These are phyloP conservation scores for Neofusicoccum kwambonambiense DNA, from an alignment of 2,329 filamentous ascomycete genomes.

Conservation along the genomic window DNA sequence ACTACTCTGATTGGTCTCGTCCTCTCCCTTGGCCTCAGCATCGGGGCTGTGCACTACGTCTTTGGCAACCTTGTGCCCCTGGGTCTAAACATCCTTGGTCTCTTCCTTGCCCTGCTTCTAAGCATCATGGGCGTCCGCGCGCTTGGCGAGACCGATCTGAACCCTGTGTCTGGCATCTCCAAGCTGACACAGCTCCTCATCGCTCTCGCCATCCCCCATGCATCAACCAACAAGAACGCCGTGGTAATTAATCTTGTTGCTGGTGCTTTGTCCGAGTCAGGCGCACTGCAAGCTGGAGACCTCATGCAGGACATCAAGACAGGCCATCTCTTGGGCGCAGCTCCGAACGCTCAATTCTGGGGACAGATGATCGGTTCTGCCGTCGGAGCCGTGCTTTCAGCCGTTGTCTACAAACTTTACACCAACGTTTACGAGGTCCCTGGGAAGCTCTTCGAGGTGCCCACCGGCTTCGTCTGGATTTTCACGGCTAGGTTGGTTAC, in stretches of 20 bases:
- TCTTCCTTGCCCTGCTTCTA: conserved; percentile 70
- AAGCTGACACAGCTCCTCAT: conserved; percentile 97
- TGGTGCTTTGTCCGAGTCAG: conserved; percentile 80
- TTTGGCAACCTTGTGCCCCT: conserved; percentile 83
- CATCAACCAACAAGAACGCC: conserved; percentile 66
- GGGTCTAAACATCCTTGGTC: conserved; percentile 78
- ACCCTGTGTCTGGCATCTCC: conserved; percentile 93
- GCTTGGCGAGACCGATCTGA: conserved; percentile 82
- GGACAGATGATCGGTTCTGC: conserved; percentile 90
- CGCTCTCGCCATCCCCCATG: conserved; percentile 79
- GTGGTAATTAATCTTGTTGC: conserved; percentile 95
- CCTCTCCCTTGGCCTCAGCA: conserved; percentile 74
- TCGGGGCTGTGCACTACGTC: conserved; percentile 75
- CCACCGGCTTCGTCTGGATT: conserved; percentile 95
- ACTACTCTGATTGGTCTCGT: conserved; percentile 74
- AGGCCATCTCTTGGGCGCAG: conserved; percentile 86
- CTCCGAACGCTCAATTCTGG: conserved; percentile 93
- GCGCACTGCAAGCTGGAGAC: conserved; percentile 91
- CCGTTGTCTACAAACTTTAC: conserved; percentile 85
- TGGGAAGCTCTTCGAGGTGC: conserved; percentile 86
- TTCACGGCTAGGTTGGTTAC: conserved; percentile 94
- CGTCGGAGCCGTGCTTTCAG: conserved; percentile 80
- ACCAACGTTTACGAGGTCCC: conserved; percentile 87
- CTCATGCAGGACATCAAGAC: conserved; percentile 98
- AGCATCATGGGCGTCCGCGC: conserved; percentile 65